These are phyloP conservation scores for Phoenix dactylifera DNA, from an alignment of 176 grass and related monocot genomes.

Conservation along the genomic window DNA sequence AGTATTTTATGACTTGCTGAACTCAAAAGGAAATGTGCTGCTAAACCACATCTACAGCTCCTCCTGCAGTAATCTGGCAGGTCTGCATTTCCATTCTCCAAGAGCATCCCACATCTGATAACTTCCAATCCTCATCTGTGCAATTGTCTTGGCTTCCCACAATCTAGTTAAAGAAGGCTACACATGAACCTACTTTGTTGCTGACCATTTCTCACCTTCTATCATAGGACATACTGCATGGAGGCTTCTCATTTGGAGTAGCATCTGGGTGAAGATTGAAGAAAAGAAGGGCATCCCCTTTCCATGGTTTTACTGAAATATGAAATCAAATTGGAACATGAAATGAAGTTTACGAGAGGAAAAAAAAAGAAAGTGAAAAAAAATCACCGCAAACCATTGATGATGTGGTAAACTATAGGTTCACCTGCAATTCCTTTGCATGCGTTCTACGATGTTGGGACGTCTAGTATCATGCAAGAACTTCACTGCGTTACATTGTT, in stretches of 20 bases:
- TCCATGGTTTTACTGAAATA: slow-evolving; percentile 66
- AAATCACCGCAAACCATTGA: too few species aligned
- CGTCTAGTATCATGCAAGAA: slow-evolving; percentile 19
- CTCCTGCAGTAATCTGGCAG: slow-evolving; percentile 56
- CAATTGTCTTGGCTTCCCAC: slow-evolving; percentile 49
- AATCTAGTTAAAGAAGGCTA: slow-evolving; percentile 68
- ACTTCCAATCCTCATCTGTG: slow-evolving; percentile 51
- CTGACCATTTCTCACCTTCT: slow-evolving; percentile 81
- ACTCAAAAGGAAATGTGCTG: too few species aligned
- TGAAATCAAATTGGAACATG: slow-evolving; percentile 12
- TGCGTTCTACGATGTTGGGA: slow-evolving; percentile 16
- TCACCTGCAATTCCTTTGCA: slow-evolving; percentile 58
- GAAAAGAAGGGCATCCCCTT: slow-evolving; percentile 83
- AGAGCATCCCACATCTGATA: slow-evolving; percentile 58
- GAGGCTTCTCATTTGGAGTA: slow-evolving; percentile 56
- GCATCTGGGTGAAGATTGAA: slow-evolving; percentile 76
- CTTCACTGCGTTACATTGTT: too few species aligned
- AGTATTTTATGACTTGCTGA: too few species aligned
- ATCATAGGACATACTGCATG: slow-evolving; percentile 71
- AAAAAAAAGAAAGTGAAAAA: too few species aligned
- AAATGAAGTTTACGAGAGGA: too few species aligned
- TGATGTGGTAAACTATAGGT: neutral
- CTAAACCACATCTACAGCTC: slow-evolving; percentile 75
- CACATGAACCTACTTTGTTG: slow-evolving; percentile 72
- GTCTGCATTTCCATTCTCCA: slow-evolving; percentile 55